Conservation (phyloP, 192 early-diverging fungal species). For the Entophlyctis luteolus region DNA sequence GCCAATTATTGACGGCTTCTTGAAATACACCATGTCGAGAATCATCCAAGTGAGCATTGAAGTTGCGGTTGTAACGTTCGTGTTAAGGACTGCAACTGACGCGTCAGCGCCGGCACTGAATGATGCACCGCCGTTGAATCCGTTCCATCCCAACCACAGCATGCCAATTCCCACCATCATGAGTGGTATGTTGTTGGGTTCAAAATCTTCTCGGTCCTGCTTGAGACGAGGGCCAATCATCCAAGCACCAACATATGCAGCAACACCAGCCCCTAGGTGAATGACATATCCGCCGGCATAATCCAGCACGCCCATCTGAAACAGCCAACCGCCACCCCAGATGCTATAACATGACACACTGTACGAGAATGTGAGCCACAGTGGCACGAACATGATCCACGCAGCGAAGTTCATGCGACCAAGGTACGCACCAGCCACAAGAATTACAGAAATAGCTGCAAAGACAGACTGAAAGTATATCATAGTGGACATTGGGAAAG, state of each 20-base stretch:
- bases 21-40: conserved; percentile 52
- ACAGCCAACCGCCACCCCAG: conserved; percentile 84
- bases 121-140: conserved; percentile 80
- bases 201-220: background rate
- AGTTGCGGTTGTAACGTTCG: conserved; percentile 66
- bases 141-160: conserved; percentile 95
- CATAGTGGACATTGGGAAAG: conserved; percentile 53
- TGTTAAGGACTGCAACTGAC: conserved; percentile 70
- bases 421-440: conserved; percentile 86
- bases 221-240: conserved; percentile 30
- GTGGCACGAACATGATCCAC: conserved; percentile 81
- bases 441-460: conserved; percentile 83
- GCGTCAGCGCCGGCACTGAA: conserved; percentile 66
- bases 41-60: conserved; percentile 72
- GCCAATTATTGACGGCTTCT: conserved; percentile 73
- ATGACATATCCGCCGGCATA: conserved; percentile 97
- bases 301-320: conserved; percentile 66
- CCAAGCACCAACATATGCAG: conserved; percentile 75
- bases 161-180: conserved; percentile 81
- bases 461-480: conserved; percentile 77
- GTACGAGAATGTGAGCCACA: conserved; percentile 90
- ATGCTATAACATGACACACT: conserved; percentile 94
- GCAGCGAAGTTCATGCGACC: conserved; percentile 85
- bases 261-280: conserved; percentile 85
- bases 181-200: conserved; percentile 59